Base-by-base conservation (phyloP, 225 moss, liverwort and hornwort genomes). In the Straminergon stramineum region DNA sequence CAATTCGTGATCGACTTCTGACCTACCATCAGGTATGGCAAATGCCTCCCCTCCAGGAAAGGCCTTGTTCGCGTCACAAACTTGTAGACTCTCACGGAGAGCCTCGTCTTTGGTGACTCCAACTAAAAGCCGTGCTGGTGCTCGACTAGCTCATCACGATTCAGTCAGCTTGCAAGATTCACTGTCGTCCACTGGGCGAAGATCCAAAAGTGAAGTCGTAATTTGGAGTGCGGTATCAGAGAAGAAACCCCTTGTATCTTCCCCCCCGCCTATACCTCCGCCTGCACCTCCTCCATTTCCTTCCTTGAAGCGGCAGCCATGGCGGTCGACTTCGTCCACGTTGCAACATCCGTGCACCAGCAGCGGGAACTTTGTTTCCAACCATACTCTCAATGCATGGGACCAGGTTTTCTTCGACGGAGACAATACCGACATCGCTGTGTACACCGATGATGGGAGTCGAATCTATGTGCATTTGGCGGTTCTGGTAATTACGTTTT, bases 381-480 rank as follows among this genome's bases (percentile, higher is more conserved):
- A 91, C 78, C 92, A 92, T 21, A 86, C 90, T 84, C 90, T 95
- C 83, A 63, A 94, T 45, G 85, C 87, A 66, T 96, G 94, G 94
- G 97, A 96, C 80, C 84, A 76, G 65, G 79, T 96, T 70, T 96
- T 96, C 57, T 85, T 87, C 39, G 90, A 94, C 51, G 96, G 89
- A 57, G 82, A 77, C 70, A 91, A 90, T 61, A 92, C 95, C 35
- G 94, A 97, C 88, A 86, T 95, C 61, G 79, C 91, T 81, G 90
- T 96, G 81, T 91, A 81, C 86, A 94, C 95, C 41, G 91, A 92
- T 62, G 96, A 94, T 58, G 95, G 96, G 34, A 94, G 96, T 55
- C 90, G 79, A 64, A 89, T 95, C 84, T 83, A 89, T 79, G 95
- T 85, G 28, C 96, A 96, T 88, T 95, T 96, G n/a, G 31, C 79